Evolutionary conservation across 2,329 filamentous ascomycete species (phyloP).

Genomic region (Fusarium sp.): DNA sequence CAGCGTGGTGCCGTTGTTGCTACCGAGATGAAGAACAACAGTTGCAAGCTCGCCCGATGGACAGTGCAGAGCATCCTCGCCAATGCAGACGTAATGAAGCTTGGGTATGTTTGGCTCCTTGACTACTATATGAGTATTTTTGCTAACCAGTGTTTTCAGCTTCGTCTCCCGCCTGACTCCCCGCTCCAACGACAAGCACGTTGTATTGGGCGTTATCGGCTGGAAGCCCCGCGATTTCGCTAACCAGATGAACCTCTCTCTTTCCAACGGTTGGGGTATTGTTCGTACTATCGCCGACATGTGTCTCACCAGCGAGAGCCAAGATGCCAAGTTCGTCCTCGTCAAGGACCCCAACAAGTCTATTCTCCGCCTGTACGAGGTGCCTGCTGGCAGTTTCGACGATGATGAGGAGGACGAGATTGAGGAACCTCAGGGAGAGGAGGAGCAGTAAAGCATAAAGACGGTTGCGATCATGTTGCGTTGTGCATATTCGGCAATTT

Average conservation of each 20-base stretch:
- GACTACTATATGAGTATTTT: not conserved
- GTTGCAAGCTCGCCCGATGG: conserved; percentile 97
- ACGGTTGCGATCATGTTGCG: conserved; percentile 13
- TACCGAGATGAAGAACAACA: conserved; percentile 99
- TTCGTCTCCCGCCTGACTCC: conserved; percentile 97
- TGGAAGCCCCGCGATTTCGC: conserved; percentile 99
- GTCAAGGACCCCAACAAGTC: conserved; percentile 97
- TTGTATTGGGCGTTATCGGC: conserved; percentile 93
- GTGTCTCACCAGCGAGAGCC: conserved; percentile 81
- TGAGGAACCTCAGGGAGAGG: conserved; percentile 55
- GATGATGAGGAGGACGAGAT: conserved; percentile 80
- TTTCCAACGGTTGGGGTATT: conserved; percentile 98
- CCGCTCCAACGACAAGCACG: conserved; percentile 91
- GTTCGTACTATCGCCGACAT: conserved; percentile 98
- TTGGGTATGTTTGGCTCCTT: conserved; percentile 73
- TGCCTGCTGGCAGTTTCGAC: conserved; percentile 89
- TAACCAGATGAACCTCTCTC: conserved; percentile 95
- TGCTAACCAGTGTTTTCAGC: conserved; percentile 59
- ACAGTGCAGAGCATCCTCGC: conserved; percentile 96
- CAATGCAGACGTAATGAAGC: conserved; percentile 98
- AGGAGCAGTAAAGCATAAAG: conserved; percentile 32
- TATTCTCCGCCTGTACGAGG: conserved; percentile 91
- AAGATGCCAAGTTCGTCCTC: conserved; percentile 84
- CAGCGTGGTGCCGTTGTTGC: conserved; percentile 97
- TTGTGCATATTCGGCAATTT: conserved; percentile 26